phyloP scores from a whole-genome alignment of 1,284 basidiomycete species.

The Entoloma clypeatum region DNA sequence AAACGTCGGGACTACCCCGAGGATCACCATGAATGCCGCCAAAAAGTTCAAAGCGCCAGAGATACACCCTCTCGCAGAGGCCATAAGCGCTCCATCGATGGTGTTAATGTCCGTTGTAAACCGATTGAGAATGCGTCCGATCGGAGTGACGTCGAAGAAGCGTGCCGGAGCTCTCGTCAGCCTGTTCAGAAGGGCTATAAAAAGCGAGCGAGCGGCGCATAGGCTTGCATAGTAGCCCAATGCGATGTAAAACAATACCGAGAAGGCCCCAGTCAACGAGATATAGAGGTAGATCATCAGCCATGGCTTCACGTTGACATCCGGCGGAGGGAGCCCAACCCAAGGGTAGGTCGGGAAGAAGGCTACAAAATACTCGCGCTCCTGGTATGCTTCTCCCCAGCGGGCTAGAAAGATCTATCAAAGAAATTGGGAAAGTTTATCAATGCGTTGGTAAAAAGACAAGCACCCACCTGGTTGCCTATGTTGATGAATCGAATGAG shows the following conservation, averaged over 20 bases:
- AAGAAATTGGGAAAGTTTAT: too few relatives aligned
- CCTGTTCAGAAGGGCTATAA: conserved; percentile 48
- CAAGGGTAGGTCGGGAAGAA: conserved; percentile 35
- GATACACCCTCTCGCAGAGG: conserved; percentile 53
- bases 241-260: conserved; percentile 51
- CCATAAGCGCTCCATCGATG: conserved; percentile 60
- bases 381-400: conserved; percentile 63
- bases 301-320: conserved; percentile 59
- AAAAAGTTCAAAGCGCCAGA: conserved; percentile 58
- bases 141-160: conserved; percentile 69
- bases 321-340: conserved; percentile 52
- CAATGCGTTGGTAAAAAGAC: conserved; percentile 3
- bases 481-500: conserved; percentile 55
- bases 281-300: conserved; percentile 62
- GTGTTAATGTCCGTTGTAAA: conserved; percentile 80
- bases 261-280: conserved; percentile 51
- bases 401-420: conserved; percentile 57
- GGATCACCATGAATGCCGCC: conserved; percentile 64
- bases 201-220: conserved; percentile 59
- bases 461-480: conserved; percentile 46
- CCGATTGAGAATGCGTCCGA: conserved; percentile 73
- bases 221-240: conserved; percentile 68
- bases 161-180: conserved; percentile 59
- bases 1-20: conserved; percentile 64
- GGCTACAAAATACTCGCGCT: conserved; percentile 24